These are phyloP conservation scores for Leccinum rimulosum DNA, from an alignment of 768 basidiomycete species.

Conservation along the genomic window DNA sequence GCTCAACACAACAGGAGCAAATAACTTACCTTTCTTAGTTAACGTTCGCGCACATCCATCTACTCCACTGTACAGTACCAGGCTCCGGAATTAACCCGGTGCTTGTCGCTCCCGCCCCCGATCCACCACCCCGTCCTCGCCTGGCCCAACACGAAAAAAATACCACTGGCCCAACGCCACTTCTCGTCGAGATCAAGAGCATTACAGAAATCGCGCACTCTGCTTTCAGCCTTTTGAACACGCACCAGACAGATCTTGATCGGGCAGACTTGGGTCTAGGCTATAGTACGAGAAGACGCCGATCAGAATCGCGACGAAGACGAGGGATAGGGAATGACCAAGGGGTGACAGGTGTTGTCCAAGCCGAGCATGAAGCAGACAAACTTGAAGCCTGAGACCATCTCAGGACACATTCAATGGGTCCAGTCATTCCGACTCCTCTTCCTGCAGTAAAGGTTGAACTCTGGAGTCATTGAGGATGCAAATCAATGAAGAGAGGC, in stretches of 20 bases:
- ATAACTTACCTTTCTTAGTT: no score
- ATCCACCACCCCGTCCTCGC: constrained; percentile 5
- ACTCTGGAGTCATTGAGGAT: no score
- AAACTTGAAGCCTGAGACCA: no score
- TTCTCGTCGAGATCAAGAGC: constrained; percentile 72
- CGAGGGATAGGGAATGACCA: constrained; percentile 40
- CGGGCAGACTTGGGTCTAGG: constrained; percentile 47
- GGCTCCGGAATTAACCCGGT: constrained; percentile 58
- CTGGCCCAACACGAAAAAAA: constrained; percentile 14
- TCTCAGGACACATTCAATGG: no score
- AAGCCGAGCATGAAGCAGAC: no score
- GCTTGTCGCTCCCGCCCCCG: constrained; percentile 14
- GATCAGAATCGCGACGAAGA: constrained; percentile 52
- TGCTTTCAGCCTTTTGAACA: constrained; percentile 76
- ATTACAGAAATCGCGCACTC: constrained; percentile 86
- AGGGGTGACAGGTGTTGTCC: no score
- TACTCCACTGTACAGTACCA: constrained; percentile 68
- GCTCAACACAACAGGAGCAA: no score
- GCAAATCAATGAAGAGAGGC: no score
- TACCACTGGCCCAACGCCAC: constrained; percentile 39
- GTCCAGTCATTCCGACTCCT: no score
- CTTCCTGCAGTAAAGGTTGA: no score
- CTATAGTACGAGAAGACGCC: constrained; percentile 31
- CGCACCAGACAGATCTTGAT: constrained; percentile 59
- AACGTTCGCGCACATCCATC: no score